Base-by-base conservation (phyloP, 139 green algal genomes). In the Micromonas commoda region DNA sequence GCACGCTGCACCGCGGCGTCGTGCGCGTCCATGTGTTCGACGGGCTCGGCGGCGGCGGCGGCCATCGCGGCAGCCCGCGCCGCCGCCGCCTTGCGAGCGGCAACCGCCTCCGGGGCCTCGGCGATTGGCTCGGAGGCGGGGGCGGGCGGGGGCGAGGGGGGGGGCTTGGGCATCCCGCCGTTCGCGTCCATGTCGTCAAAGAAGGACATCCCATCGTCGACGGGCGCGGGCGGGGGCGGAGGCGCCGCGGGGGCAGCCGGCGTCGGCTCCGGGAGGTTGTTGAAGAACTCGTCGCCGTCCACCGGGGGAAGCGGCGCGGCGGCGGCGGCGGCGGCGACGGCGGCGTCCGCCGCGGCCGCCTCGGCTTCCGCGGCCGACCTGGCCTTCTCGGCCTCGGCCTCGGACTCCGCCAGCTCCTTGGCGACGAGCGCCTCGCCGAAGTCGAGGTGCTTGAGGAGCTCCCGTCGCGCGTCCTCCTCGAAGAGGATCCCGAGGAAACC, bases 401-500 rank as follows among this genome's bases (percentile, higher is more conserved):
- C 21, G 9, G 68, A 32, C 68, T 24, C 33, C 24, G 32, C 24
- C 21, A 75, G 28, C 31, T 75, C 32, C 26, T 66, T 66, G 5
- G 71, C 33, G 2, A 57, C 33, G 29, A 73, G 37, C 6, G 66
- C 66, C 32, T 45, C 66, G 31, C 29, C 78, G 69, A 97, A 98
- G 32, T 94, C 91, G 4, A 99, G 89, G 26, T 92, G 85, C 0
- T 80, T 66, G 57, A 97, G 86, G 74, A 98, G 84, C 76, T 92
- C 70, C 53, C 83, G 73, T 9, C 89, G 84, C 2, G 88, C 88
- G 65, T 98, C 93, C 1, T 88, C 81, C 69, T 93, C 91, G 87
- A 97, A 99, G 64, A 97, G 89, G 34, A 96, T 86, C 2, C 82
- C 79, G 81, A 99, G 82, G 80, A 98, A 96, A 0, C 82, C 71